Base-by-base conservation (phyloP, 805 yeast species). In the Brettanomyces nanus region DNA sequence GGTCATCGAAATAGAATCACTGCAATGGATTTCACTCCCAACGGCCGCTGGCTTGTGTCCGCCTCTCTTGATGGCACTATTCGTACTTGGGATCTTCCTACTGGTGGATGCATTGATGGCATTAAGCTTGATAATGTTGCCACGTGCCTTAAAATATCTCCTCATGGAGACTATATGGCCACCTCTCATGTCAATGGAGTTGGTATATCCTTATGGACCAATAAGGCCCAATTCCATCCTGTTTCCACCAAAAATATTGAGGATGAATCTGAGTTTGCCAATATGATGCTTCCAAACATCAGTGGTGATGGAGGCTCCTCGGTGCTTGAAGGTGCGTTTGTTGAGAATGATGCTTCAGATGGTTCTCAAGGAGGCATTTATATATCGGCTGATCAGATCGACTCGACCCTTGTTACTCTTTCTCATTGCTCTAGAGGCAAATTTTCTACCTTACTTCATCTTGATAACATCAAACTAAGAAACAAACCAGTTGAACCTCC, bases 51-150 rank as follows among this genome's bases (percentile, higher is more conserved):
- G 97, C 64, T 92, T 26, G 78, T 92, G 6, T 77, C 92, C 19
- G 78, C 85, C 1, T 72, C 87, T 1, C 66, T 87, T 43, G 99
- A 92, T 56, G 71, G 85, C 2, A 87, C 97, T 0, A 68, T 92
- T 35, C 75, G 98, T 52, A 86, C 96, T 1, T 92, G 97, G 97
- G 97, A 92, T 58, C 71, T 92, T 42, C 97, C 97, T 30, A 83
- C 96, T 1, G 97, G 98, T 35, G 85, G 89, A 1, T 90, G 97
- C 59, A 86, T 92, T 40, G 98, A 92, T 63, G 97, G 96, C 45
- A 78, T 90, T 14, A 63, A 66, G 37, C 70, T 92, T 19, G 77
- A 81, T 2, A 75, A 70, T 48, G 89, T 87, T n/a, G 95, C 82
- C 3, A 86, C 97, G 0, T 66, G 73, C 38, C 67, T 94, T 23